A percentile compares a stretch with the other conserved stretches of the same genome.
Evolutionary conservation across 1,284 basidiomycete species (phyloP).

Genomic region (Irpex sp.): DNA sequence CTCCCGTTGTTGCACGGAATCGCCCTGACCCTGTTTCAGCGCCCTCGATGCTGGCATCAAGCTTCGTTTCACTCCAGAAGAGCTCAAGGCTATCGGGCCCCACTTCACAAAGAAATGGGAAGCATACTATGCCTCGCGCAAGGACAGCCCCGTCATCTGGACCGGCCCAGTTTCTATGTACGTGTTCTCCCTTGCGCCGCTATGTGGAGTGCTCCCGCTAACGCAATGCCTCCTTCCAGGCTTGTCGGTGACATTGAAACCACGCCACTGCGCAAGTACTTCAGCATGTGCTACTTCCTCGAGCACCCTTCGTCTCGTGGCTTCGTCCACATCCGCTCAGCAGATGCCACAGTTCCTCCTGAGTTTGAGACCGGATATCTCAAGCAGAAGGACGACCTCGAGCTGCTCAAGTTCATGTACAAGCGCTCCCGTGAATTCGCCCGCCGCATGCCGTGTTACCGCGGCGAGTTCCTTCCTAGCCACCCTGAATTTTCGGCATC

Average conservation of each 20-base stretch:
- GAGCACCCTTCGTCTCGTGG: slow-evolving; percentile 4
- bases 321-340: slow-evolving; percentile 5
- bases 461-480: slow-evolving; percentile 42
- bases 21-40: slow-evolving; percentile 20
- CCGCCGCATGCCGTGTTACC: slow-evolving; percentile 52
- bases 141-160: slow-evolving; percentile 40
- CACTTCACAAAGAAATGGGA: slow-evolving; percentile 37
- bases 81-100: slow-evolving; percentile 38
- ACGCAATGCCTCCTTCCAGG: neutral
- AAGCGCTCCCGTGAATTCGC: slow-evolving; percentile 56
- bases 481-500: slow-evolving; percentile 49
- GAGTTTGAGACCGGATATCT: slow-evolving; percentile 9
- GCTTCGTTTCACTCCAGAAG: slow-evolving; percentile 35
- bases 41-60: slow-evolving; percentile 40
- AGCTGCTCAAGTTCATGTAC: slow-evolving; percentile 49
- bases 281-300: slow-evolving; percentile 3
- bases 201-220: neutral
- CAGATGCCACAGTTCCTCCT: slow-evolving; percentile 5
- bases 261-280: slow-evolving; percentile 4
- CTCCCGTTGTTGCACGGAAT: neutral
- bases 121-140: slow-evolving; percentile 31
- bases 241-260: slow-evolving; percentile 1
- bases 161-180: slow-evolving; percentile 23
- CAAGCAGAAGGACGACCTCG: slow-evolving; percentile 42
- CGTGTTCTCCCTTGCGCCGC: slow-evolving; percentile 9